A percentile compares a stretch with the other conserved stretches of the same genome.
Conservation (phyloP, 768 basidiomycete species). For the Mycena chlorophos region DNA sequence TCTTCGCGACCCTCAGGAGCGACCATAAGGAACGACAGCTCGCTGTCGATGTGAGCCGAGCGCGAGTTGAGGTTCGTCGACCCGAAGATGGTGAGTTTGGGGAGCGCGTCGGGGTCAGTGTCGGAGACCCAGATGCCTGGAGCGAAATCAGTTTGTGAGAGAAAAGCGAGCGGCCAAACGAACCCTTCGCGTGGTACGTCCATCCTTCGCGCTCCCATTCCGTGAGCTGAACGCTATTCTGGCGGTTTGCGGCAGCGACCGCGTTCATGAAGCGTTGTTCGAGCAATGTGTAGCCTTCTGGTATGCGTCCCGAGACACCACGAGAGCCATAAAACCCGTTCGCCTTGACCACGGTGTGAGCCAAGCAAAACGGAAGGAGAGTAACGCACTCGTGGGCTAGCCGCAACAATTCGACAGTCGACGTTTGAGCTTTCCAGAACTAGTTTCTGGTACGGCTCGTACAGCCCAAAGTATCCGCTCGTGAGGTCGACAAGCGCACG, state of each 20-base stretch:
- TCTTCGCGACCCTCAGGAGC: conserved; percentile 40
- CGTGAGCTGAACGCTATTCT: conserved; percentile 62
- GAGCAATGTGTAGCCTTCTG: conserved; percentile 89
- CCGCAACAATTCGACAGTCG: conserved; percentile 74
- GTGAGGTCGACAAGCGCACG: conserved; percentile 77
- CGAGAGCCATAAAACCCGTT: conserved; percentile 93
- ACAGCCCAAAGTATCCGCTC: conserved; percentile 93
- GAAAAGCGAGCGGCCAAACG: conserved; percentile 7
- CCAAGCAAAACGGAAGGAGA: neutral
- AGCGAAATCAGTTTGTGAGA: neutral
- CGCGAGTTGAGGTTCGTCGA: conserved; percentile 94
- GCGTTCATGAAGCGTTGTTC: conserved; percentile 82
- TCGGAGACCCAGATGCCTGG: conserved; percentile 86
- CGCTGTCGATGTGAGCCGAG: conserved; percentile 87
- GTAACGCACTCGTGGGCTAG: conserved; percentile 77
- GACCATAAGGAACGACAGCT: conserved; percentile 83
- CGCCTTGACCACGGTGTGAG: conserved; percentile 51
- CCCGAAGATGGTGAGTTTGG: conserved; percentile 81
- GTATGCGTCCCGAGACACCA: conserved; percentile 90
- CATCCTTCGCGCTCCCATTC: conserved; percentile 91
- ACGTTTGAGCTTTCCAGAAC: conserved; percentile 58
- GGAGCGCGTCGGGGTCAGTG: conserved; percentile 45
- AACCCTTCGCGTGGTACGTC: conserved; percentile 99
- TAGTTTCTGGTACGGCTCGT: conserved; percentile 73
- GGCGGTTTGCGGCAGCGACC: conserved; percentile 47